phyloP scores from a whole-genome alignment of 1,139 yeast genomes.

The Suhomyces kunorum region DNA sequence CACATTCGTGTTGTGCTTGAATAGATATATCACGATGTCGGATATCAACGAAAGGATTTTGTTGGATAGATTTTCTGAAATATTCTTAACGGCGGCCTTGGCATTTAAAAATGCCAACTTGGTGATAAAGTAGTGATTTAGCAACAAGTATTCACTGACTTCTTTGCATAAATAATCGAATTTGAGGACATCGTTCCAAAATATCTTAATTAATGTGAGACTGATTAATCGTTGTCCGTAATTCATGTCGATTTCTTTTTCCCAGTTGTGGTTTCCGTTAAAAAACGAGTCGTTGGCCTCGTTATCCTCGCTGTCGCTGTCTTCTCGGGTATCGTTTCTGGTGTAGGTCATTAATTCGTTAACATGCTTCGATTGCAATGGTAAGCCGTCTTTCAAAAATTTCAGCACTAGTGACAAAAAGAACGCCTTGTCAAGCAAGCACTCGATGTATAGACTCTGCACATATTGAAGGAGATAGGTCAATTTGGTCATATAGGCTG shows the following conservation, averaged over 20 bases:
- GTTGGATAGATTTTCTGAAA: slow-evolving; percentile 20
- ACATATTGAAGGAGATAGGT: slow-evolving; percentile 60
- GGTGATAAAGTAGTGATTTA: slow-evolving; percentile 41
- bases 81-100: slow-evolving; percentile 1
- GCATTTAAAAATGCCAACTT: slow-evolving; percentile 15
- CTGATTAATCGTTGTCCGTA: slow-evolving; percentile 44
- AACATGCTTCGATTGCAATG: slow-evolving; percentile 33
- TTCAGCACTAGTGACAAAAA: slow-evolving; percentile 66
- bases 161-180: slow-evolving; percentile 61
- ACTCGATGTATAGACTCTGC: slow-evolving; percentile 67
- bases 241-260: slow-evolving; percentile 27
- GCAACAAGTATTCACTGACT: slow-evolving; percentile 54
- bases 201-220: slow-evolving; percentile 59
- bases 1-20: slow-evolving; percentile 61
- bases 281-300: slow-evolving; percentile 3
- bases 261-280: slow-evolving; percentile 7
- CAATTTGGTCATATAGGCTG: slow-evolving; percentile 53
- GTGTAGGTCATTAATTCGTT: slow-evolving; percentile 17
- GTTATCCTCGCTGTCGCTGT: slow-evolving; percentile 14
- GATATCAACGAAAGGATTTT: slow-evolving; percentile 30
- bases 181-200: slow-evolving; percentile 68
- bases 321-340: slow-evolving; percentile 13
- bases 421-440: slow-evolving; percentile 59
- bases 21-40: slow-evolving; percentile 48
- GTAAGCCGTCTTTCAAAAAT: slow-evolving; percentile 56